These are phyloP conservation scores for Penicillium atrosanguineum DNA, from an alignment of 495 filamentous ascomycete genomes.

Conservation along the genomic window DNA sequence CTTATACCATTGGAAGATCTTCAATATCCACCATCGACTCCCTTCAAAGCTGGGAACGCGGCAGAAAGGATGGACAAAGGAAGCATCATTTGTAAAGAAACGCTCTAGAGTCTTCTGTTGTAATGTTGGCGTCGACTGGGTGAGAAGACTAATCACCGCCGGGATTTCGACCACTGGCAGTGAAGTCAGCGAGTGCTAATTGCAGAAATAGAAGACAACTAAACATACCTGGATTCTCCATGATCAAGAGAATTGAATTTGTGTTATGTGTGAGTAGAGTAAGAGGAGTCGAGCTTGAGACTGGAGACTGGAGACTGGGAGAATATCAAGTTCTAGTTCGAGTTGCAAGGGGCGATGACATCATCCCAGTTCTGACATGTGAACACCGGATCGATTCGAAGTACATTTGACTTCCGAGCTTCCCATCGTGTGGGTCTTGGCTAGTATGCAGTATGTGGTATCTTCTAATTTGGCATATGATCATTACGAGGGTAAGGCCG, in stretches of 20 bases:
- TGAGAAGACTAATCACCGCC: constrained; percentile 62
- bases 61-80: constrained; percentile 81
- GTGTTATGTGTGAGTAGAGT: background rate
- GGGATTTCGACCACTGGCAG: constrained; percentile 52
- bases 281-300: background rate
- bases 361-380: constrained; percentile 8
- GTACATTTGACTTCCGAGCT: no score
- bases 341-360: constrained; percentile 12
- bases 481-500: no score
- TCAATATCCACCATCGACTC: constrained; percentile 58
- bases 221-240: constrained; percentile 34
- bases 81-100: constrained; percentile 67
- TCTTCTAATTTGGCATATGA: no score
- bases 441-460: no score
- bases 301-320: background rate
- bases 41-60: constrained; percentile 59
- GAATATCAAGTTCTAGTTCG: constrained; percentile 3
- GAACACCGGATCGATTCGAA: background rate
- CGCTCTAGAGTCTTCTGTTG: constrained; percentile 62
- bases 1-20: constrained; percentile 85
- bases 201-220: background rate
- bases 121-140: constrained; percentile 57
- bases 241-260: background rate
- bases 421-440: no score
- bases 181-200: background rate